Evolutionary conservation across 768 basidiomycete genomes (phyloP).

Genomic region (Agaricus bisporus): DNA sequence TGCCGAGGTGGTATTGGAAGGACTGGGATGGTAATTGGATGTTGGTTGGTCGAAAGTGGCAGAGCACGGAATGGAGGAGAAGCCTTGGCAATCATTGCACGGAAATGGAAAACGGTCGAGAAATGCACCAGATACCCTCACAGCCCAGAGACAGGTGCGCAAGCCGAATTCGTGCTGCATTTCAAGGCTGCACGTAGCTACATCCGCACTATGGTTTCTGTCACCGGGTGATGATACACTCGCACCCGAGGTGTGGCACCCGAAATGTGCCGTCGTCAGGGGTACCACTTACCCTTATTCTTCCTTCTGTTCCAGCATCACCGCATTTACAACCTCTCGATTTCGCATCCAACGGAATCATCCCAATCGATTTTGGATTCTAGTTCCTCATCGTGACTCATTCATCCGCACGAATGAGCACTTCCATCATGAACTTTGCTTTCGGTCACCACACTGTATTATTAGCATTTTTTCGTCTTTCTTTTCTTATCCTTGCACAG

Average conservation of each 20-base stretch:
- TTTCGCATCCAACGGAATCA: too few relatives aligned
- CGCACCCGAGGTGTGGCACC: too few relatives aligned
- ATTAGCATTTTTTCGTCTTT: too few relatives aligned
- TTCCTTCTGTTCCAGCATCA: neutral
- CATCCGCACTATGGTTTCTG: neutral
- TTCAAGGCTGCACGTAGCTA: constrained; percentile 27
- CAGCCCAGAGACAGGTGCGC: constrained; percentile 75
- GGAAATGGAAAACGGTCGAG: constrained; percentile 71
- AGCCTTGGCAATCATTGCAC: constrained; percentile 57
- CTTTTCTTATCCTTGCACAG: too few relatives aligned
- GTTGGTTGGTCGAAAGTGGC: constrained; percentile 71
- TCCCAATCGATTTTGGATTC: too few relatives aligned
- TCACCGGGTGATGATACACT: neutral
- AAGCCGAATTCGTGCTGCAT: constrained; percentile 68
- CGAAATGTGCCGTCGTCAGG: neutral
- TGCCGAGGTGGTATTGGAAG: constrained; percentile 77
- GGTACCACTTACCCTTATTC: neutral
- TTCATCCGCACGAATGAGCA: too few relatives aligned
- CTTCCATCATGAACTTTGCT: too few relatives aligned
- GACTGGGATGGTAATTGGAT: constrained; percentile 58
- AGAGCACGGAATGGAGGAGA: constrained; percentile 56
- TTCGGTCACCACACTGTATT: too few relatives aligned
- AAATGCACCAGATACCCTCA: constrained; percentile 72
- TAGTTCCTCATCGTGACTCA: too few relatives aligned
- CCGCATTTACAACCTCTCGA: neutral